Conservation (phyloP, 1,284 basidiomycete species). For the Cystobasidiaceae sp. region DNA sequence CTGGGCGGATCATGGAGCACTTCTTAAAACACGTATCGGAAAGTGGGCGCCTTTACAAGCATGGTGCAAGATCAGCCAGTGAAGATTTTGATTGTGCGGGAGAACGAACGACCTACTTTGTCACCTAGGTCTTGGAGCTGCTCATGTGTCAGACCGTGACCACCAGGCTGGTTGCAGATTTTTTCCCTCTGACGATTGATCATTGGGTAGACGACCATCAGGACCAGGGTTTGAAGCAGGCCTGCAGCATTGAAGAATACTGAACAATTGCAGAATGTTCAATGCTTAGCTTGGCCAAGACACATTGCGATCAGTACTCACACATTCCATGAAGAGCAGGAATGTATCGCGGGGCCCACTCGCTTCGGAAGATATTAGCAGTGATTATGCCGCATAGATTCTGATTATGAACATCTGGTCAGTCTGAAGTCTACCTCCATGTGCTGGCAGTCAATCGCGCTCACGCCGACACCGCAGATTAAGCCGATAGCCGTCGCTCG, state of each 20-base stretch:
- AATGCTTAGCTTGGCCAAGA: too few species aligned
- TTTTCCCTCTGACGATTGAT: neutral
- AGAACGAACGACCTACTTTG: too few species aligned
- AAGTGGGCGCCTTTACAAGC: conserved; percentile 8
- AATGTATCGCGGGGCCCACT: conserved; percentile 7
- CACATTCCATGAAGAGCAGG: conserved; percentile 6
- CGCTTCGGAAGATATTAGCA: neutral
- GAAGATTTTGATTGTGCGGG: too few species aligned
- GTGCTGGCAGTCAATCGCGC: neutral
- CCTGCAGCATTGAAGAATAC: conserved; percentile 1
- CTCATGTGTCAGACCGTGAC: conserved; percentile 1
- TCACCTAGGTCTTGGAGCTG: conserved; percentile 3
- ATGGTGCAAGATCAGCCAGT: too few species aligned
- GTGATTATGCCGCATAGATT: conserved; percentile 15
- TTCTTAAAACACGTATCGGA: too few species aligned
- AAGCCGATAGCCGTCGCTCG: neutral
- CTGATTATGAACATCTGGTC: neutral
- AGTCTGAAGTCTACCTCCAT: neutral
- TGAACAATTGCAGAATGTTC: neutral
- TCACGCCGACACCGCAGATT: neutral
- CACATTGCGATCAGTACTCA: too few species aligned
- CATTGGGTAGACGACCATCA: neutral
- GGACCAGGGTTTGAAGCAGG: neutral
- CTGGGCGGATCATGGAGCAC: too few species aligned
- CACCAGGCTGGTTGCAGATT: neutral